Evolutionary conservation across 176 grass and related monocot genomes (phyloP).

Genomic region (Triticum timopheevii): DNA sequence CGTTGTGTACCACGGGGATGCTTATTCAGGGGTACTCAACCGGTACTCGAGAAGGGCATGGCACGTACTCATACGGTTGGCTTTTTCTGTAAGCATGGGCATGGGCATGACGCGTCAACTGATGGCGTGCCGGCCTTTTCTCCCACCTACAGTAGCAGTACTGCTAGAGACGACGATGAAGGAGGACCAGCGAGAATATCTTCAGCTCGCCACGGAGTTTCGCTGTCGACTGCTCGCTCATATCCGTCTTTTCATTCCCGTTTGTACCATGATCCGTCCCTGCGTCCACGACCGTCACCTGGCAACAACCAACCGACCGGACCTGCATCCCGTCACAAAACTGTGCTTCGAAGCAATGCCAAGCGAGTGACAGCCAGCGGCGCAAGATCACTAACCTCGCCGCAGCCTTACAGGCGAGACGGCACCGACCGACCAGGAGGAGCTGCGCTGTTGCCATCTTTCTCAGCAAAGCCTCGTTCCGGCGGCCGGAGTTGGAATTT

Average conservation of each 20-base stretch:
- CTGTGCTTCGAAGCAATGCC: constrained; percentile 43
- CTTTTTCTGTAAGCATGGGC: constrained; percentile 11
- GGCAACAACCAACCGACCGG: constrained; percentile 25
- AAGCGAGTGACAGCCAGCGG: not conserved
- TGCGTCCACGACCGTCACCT: constrained; percentile 1
- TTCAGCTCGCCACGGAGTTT: not conserved
- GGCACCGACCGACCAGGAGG: not conserved
- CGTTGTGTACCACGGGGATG: not conserved
- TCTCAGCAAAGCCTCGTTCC: constrained; percentile 14
- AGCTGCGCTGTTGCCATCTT: constrained; percentile 12
- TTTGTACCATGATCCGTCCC: not conserved
- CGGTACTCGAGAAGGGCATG: not conserved
- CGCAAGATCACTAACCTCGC: not conserved
- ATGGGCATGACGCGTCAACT: not conserved
- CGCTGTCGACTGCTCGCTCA: not conserved
- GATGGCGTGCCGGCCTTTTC: constrained; percentile 27
- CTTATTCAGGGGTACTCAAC: not conserved
- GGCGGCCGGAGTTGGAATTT: not conserved
- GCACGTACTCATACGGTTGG: constrained; percentile 14
- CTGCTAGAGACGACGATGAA: not conserved
- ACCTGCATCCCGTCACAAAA: not conserved
- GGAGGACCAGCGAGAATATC: not conserved
- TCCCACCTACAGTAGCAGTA: not conserved
- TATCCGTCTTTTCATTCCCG: not conserved
- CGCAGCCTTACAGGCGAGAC: not conserved